These are phyloP conservation scores for Phytophthora sp. DNA, from an alignment of 352 stramenopile species.

Conservation along the genomic window DNA sequence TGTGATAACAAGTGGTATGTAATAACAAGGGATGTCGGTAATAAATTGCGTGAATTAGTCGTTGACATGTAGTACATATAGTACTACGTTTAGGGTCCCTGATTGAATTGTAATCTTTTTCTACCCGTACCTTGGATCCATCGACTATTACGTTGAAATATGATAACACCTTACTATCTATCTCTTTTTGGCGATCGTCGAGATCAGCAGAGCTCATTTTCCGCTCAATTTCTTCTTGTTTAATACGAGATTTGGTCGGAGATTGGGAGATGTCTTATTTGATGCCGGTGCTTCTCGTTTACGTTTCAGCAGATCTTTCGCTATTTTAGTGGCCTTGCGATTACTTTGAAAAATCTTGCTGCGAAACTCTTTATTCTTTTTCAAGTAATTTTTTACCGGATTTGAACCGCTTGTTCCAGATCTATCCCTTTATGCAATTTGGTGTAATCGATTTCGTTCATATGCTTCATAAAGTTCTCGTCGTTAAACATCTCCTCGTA, in stretches of 20 bases:
- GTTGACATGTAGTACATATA: too few species aligned
- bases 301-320: neutral
- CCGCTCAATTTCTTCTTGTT: neutral
- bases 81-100: too few species aligned
- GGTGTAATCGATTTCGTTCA: constrained; percentile 2
- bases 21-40: too few species aligned
- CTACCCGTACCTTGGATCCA: too few species aligned
- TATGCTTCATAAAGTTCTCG: constrained; percentile 3
- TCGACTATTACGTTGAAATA: too few species aligned
- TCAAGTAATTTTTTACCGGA: neutral
- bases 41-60: too few species aligned
- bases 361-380: neutral
- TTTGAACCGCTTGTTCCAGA: neutral
- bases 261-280: constrained; percentile 1
- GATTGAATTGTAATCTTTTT: too few species aligned
- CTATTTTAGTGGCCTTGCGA: neutral
- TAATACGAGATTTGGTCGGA: neutral
- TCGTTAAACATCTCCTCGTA: constrained; percentile 2
- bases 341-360: neutral
- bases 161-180: too few species aligned
- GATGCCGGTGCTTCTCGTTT: neutral
- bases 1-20: too few species aligned
- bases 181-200: neutral
- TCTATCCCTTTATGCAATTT: constrained; percentile 2
- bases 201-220: constrained; percentile 1